Percentiles rank a stretch among this genome's conserved stretches.
Evolutionary conservation across 1,284 basidiomycete genomes (phyloP).

Genomic region (Puccinia polysora): DNA sequence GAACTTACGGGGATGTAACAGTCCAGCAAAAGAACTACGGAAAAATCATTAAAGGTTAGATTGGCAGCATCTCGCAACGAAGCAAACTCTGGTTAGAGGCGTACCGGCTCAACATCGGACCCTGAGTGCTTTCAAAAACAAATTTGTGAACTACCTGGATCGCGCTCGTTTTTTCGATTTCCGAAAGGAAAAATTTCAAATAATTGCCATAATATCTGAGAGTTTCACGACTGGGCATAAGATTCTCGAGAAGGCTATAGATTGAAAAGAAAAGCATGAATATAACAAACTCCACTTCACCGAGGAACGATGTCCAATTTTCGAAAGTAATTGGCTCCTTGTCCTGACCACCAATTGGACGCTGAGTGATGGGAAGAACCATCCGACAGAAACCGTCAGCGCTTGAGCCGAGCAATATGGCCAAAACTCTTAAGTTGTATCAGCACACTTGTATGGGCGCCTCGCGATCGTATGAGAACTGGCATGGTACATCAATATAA

Average conservation of each 20-base stretch:
- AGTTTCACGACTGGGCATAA: too few relatives aligned
- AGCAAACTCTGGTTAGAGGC: too few relatives aligned
- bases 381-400: neutral
- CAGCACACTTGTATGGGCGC: constrained; percentile 19
- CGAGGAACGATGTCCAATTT: constrained; percentile 28
- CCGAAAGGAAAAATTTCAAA: constrained; percentile 14
- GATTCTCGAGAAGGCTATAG: too few relatives aligned
- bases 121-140: constrained; percentile 12
- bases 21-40: constrained; percentile 17
- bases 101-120: constrained; percentile 31
- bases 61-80: too few relatives aligned
- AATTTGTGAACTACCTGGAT: constrained; percentile 11
- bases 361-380: neutral
- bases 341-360: constrained; percentile 16
- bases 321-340: constrained; percentile 9
- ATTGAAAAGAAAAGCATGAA: neutral
- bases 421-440: neutral
- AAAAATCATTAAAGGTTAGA: neutral
- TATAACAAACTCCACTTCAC: constrained; percentile 4
- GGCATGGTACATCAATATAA: neutral
- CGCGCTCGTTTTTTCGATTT: constrained; percentile 14
- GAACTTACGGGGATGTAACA: constrained; percentile 36
- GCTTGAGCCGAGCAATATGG: neutral
- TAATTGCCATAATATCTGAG: constrained; percentile 37
- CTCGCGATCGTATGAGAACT: constrained; percentile 25